A percentile compares a stretch with the other conserved stretches of the same genome.
Conservation (phyloP, 2,329 filamentous ascomycete species). For the Fusarium anguioides region DNA sequence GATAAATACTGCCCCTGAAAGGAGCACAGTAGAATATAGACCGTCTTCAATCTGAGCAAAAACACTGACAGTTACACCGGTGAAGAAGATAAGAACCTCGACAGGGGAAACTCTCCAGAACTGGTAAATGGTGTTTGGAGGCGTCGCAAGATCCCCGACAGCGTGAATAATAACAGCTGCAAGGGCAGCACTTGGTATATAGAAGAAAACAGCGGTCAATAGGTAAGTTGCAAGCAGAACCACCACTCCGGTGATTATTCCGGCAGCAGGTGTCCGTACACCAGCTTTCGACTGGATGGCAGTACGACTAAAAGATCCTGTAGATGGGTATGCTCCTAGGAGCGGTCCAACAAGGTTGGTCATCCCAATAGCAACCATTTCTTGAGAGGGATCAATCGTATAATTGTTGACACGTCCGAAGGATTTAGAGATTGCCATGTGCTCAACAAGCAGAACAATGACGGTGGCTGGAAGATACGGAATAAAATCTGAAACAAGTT, state of each 20-base stretch:
- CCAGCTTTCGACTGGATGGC: conserved; percentile 98
- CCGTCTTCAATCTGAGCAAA: conserved; percentile 92
- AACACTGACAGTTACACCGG: conserved; percentile 89
- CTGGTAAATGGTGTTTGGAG: conserved; percentile 90
- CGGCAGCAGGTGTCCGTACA: conserved; percentile 89
- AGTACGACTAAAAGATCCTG: conserved; percentile 94
- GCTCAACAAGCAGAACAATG: conserved; percentile 95
- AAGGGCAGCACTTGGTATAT: conserved; percentile 84
- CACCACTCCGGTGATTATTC: conserved; percentile 85
- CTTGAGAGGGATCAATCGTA: conserved; percentile 92
- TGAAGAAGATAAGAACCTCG: conserved; percentile 92
- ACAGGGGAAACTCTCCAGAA: conserved; percentile 95
- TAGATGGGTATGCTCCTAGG: conserved; percentile 90
- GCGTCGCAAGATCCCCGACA: conserved; percentile 90
- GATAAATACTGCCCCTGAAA: conserved; percentile 81
- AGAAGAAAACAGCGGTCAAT: conserved; percentile 89
- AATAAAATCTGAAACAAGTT: conserved; percentile 75
- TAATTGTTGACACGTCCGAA: conserved; percentile 98
- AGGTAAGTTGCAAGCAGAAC: conserved; percentile 93
- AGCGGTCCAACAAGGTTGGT: conserved; percentile 92
- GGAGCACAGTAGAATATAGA: conserved; percentile 85
- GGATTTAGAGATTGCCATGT: conserved; percentile 96
- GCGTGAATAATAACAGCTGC: conserved; percentile 95
- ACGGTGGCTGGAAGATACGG: conserved; percentile 83
- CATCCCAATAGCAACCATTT: conserved; percentile 93